These are phyloP conservation scores for Beta macrorhiza DNA, from an alignment of 179 eudicot species.

Conservation along the genomic window DNA sequence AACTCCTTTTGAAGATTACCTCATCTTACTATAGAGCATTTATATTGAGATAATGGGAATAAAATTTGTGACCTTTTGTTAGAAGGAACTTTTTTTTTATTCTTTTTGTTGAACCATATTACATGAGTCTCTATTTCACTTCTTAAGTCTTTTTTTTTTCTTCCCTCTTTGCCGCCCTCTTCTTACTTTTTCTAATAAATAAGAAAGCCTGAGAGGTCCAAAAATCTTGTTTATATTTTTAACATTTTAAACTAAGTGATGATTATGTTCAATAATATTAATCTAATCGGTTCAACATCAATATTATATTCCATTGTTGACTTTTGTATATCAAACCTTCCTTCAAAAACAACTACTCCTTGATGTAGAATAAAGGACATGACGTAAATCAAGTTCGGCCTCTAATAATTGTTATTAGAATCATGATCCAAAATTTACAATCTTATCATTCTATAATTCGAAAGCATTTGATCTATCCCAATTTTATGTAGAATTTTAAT, in stretches of 20 bases:
- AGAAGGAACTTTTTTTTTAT: too few species aligned
- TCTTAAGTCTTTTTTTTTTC: not conserved
- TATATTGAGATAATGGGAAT: too few species aligned
- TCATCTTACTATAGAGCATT: too few species aligned
- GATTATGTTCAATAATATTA: not conserved
- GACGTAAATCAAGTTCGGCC: not conserved
- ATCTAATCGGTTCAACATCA: not conserved
- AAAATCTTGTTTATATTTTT: conserved; percentile 11
- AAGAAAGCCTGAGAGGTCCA: conserved; percentile 1
- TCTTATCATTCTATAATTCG: too few species aligned
- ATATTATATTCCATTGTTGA: not conserved
- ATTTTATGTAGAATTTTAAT: too few species aligned
- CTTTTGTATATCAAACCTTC: not conserved
- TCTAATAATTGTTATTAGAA: too few species aligned
- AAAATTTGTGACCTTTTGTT: too few species aligned
- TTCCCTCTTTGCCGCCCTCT: not conserved
- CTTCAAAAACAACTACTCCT: not conserved
- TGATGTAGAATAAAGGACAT: not conserved
- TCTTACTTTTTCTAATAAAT: not conserved
- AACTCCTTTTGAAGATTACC: too few species aligned
- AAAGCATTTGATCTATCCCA: too few species aligned
- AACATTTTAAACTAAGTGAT: not conserved
- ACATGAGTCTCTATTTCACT: not conserved
- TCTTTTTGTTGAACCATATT: too few species aligned
- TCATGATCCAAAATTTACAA: too few species aligned